Evolutionary conservation across 148 eudicot species (phyloP), one percentile per base, ranked within the genome.

Genomic region (Drosera capensis): DNA sequence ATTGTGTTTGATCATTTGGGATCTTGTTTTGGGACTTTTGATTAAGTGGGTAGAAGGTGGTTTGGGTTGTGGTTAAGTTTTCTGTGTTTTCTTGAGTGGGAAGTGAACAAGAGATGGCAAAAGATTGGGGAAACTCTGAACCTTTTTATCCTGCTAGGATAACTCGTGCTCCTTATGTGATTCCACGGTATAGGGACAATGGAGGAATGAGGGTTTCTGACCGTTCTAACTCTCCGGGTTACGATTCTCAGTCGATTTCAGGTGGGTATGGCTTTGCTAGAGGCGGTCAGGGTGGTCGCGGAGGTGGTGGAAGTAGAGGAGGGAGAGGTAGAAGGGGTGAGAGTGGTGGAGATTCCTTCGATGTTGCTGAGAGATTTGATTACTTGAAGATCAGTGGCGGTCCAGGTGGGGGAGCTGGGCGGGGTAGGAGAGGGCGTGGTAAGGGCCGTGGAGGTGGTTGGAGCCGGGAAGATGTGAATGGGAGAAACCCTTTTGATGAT

Each of bases 361-460:
- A 8, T 22, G 20, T 40, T 40, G 15, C 21, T 42, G 64, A 64
- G 23, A 58, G 54, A 43, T 56, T 66, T 47, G 65, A 66, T 43
- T 66, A 62, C 0, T 45, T 59, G 7, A 17, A 17, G 8, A 23
- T 40, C 20, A 13, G 20, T 35, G 30, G 29, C 1, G 40, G 26
- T 20, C 15, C 34, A n/a, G 34, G 44, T 21, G 9, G 47, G 7
- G 29, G 34, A 8, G 23, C 35, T 3, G 52, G 19, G 15, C 25
- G 56, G 4, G 58, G 66, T 38, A 38, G 67, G 14, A 29, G 60
- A 3, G 52, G 58, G 0, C 29, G 48, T n/a, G 55, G 54, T 13
- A 14, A 24, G 7, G 28, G 31, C 14, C 41, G 49, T 8, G 34
- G 54, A 2, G 49, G 29, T 12, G 18, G 30, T 3, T 23, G 30